These are phyloP conservation scores for Daldinia decipiens DNA, from an alignment of 495 filamentous ascomycete genomes.

Conservation along the genomic window DNA sequence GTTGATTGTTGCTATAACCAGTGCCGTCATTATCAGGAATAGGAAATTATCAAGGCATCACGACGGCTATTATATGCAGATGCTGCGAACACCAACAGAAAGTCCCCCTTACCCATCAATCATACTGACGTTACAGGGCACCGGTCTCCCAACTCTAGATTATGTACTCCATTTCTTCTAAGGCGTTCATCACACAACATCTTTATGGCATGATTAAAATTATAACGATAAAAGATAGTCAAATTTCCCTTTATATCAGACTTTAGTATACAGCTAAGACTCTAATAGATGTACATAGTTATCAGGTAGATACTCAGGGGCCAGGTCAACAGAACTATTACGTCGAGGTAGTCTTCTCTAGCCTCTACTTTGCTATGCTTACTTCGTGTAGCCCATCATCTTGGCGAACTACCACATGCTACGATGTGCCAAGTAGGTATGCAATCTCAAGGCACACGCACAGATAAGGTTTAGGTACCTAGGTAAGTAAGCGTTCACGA, in stretches of 20 bases:
- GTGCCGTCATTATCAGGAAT: slow-evolving; percentile 10
- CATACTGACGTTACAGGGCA: slow-evolving; percentile 16
- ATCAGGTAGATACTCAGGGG: neutral
- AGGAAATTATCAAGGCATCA: slow-evolving; percentile 7
- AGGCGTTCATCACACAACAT: neutral
- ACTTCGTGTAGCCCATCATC: slow-evolving; percentile 14
- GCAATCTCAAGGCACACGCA: slow-evolving; percentile 12
- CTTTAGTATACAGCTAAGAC: too few species aligned
- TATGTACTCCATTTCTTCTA: neutral
- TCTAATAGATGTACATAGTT: too few species aligned
- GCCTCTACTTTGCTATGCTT: neutral
- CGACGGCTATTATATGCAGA: slow-evolving; percentile 8
- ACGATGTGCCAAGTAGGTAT: slow-evolving; percentile 2
- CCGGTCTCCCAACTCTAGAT: neutral
- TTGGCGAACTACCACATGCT: neutral
- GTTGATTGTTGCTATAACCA: neutral
- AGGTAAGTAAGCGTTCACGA: slow-evolving; percentile 13
- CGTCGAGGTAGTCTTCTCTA: neutral
- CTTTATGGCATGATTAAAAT: neutral
- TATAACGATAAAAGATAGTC: neutral
- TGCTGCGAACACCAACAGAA: neutral
- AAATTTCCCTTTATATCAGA: neutral
- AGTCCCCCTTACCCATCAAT: neutral
- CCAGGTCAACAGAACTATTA: neutral
- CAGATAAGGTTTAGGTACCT: slow-evolving; percentile 21